Evolutionary conservation across 202 grass and related monocot species (phyloP).

Genomic region (Elaeis oleifera): DNA sequence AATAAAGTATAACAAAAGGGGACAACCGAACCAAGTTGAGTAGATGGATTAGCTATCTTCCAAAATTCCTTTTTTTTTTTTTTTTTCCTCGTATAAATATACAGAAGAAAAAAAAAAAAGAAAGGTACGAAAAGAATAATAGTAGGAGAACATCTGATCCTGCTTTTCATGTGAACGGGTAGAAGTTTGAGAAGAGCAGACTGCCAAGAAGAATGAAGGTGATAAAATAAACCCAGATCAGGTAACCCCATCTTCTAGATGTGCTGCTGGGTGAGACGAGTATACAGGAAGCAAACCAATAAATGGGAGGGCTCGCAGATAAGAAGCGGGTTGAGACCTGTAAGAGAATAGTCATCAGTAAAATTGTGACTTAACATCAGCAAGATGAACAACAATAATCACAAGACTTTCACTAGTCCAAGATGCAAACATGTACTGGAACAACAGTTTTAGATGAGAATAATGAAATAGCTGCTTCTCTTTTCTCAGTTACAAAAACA

Average conservation of each 20-base stretch:
- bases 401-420: neutral
- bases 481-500: too few relatives aligned
- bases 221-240: slow-evolving; percentile 63
- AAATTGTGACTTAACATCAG: neutral
- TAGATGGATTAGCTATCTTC: too few relatives aligned
- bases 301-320: slow-evolving; percentile 69
- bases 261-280: slow-evolving; percentile 24
- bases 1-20: too few relatives aligned
- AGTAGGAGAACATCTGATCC: too few relatives aligned
- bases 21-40: too few relatives aligned
- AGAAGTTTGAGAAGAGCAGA: slow-evolving; percentile 87
- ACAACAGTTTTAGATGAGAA: too few relatives aligned
- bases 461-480: too few relatives aligned
- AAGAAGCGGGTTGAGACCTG: slow-evolving; percentile 79
- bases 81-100: too few relatives aligned
- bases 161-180: slow-evolving; percentile 69
- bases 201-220: slow-evolving; percentile 76
- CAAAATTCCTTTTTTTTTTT: too few relatives aligned
- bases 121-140: too few relatives aligned
- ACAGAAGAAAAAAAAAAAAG: too few relatives aligned
- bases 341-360: neutral
- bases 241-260: slow-evolving; percentile 56
- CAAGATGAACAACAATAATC: neutral
- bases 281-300: slow-evolving; percentile 63
- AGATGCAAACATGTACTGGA: too few relatives aligned